Percentiles rank a stretch among this genome's conserved stretches.
Conservation (phyloP, 225 moss, liverwort and hornwort species). For the Bryoerythrophyllum caledonicum region DNA sequence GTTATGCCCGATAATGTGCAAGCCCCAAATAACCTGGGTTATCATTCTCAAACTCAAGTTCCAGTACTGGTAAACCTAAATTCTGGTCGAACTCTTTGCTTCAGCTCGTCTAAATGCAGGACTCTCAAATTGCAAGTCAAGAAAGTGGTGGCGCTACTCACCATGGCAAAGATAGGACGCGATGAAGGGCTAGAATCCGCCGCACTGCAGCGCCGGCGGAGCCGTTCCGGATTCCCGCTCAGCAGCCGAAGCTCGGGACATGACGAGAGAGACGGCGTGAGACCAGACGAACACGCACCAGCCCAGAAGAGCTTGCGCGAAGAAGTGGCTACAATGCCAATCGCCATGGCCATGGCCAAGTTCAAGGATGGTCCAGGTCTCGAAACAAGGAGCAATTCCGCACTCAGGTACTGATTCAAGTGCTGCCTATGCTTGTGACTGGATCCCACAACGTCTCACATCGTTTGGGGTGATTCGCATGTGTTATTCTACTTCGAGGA, state of each 20-base stretch:
- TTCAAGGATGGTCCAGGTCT: too few species aligned
- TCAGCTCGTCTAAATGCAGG: neutral
- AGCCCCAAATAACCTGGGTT: too few species aligned
- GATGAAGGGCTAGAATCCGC: slow-evolving; percentile 18
- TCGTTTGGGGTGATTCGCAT: neutral
- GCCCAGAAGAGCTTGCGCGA: slow-evolving; percentile 9
- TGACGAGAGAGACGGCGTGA: slow-evolving; percentile 6
- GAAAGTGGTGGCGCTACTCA: neutral
- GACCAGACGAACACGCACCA: slow-evolving; percentile 17
- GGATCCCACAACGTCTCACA: neutral
- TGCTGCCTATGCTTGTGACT: neutral
- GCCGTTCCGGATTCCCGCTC: slow-evolving; percentile 5
- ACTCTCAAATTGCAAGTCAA: neutral
- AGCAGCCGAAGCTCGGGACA: slow-evolving; percentile 16
- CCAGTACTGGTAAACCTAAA: neutral
- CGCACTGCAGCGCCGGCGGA: neutral
- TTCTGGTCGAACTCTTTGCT: neutral
- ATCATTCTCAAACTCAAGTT: neutral
- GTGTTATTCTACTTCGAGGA: too few species aligned
- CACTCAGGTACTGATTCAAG: neutral
- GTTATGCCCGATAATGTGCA: too few species aligned
- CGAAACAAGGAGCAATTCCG: too few species aligned
- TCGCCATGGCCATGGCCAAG: slow-evolving; percentile 34
- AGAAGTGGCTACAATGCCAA: slow-evolving; percentile 14
- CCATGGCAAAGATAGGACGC: slow-evolving; percentile 42